Base-by-base conservation (phyloP, 1,139 yeast genomes). In the Ogataea hybrid region DNA sequence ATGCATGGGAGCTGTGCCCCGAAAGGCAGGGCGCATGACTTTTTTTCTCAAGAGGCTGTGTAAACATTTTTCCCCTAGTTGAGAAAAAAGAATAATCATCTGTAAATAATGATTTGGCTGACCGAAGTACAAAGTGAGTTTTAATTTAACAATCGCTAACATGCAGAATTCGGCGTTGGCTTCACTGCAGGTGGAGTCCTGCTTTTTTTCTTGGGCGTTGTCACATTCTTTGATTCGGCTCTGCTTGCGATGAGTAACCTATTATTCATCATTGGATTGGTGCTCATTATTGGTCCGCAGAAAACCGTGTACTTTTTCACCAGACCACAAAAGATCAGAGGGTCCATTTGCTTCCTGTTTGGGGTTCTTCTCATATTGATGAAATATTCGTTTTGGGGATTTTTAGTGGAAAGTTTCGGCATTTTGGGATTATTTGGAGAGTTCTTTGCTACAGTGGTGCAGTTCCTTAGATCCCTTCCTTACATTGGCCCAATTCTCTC, bases 151-250 rank as follows among this genome's bases (percentile, higher is more conserved):
- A n/a, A 8, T 25, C 20, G 25, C 25, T 33, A 9, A 27, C 35
- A 31, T 30, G 7, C 52, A 87, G 96, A 89, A 65, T 83, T 83
- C 58, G 98, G 98, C 23, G 97, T 88, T 21, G 96, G 89, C 8
- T 85, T 90, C 71, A 87, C 96, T 11, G 90, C 95, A 20, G 86
- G 85, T 21, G 97, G 77, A 10, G 76, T 84, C 44, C 63, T 86
- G 35, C 84, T 88, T 61, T 85, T 92, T 63, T 61, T 87, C 7
- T 70, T 90, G 28, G 98, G 98, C 10, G 75, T 92, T 32, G 59
- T 89, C 59, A 79, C 96, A 21, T 81, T 92, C 51, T 92, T 92
- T 59, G 97, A 92, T 61, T 75, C 96, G 8, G 94, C 95, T 1
- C 71, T 92, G 36, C 72, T 92, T 47, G 96, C 97, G 2, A 74